A percentile compares a stretch with the other conserved stretches of the same genome.
Conservation (phyloP, 352 stramenopile genomes). For the Phytophthora hibernalis region DNA sequence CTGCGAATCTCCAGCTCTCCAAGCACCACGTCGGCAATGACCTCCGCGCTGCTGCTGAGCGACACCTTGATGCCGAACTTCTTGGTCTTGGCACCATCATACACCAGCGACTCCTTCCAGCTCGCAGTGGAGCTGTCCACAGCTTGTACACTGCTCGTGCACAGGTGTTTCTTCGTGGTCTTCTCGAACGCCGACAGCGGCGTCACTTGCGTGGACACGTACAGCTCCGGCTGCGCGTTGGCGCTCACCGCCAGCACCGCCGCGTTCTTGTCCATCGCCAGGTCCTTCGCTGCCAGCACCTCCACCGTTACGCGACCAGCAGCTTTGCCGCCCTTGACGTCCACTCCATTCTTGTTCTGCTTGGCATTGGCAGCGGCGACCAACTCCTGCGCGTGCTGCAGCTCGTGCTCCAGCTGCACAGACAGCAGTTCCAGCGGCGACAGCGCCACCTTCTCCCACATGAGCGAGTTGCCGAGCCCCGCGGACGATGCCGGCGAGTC, state of each 20-base stretch:
- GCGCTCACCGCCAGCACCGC: slow-evolving; percentile 32
- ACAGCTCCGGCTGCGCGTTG: slow-evolving; percentile 50
- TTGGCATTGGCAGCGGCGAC: slow-evolving; percentile 36
- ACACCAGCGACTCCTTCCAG: slow-evolving; percentile 67
- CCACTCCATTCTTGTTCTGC: slow-evolving; percentile 85
- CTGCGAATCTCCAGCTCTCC: slow-evolving; percentile 70
- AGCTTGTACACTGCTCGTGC: slow-evolving; percentile 41
- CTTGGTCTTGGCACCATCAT: slow-evolving; percentile 74
- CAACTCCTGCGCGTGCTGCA: slow-evolving; percentile 62
- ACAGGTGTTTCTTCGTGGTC: slow-evolving; percentile 71
- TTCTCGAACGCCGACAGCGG: slow-evolving; percentile 74
- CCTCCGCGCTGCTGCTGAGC: slow-evolving; percentile 58
- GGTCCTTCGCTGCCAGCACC: slow-evolving; percentile 55
- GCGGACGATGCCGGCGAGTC: slow-evolving; percentile 50
- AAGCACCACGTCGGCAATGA: slow-evolving; percentile 75
- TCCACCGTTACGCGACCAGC: slow-evolving; percentile 57
- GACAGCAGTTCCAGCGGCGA: slow-evolving; percentile 76
- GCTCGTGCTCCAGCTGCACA: slow-evolving; percentile 73
- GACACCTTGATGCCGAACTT: slow-evolving; percentile 71
- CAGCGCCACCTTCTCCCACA: slow-evolving; percentile 83
- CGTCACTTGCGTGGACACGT: slow-evolving; percentile 68
- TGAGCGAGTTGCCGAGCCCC: slow-evolving; percentile 64
- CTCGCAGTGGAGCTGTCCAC: slow-evolving; percentile 27
- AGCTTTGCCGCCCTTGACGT: slow-evolving; percentile 71
- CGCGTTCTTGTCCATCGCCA: slow-evolving; percentile 35